Evolutionary conservation across 108 stramenopile species (phyloP), one percentile per base, ranked within the genome.

Genomic region (Nitzschia inconspicua): DNA sequence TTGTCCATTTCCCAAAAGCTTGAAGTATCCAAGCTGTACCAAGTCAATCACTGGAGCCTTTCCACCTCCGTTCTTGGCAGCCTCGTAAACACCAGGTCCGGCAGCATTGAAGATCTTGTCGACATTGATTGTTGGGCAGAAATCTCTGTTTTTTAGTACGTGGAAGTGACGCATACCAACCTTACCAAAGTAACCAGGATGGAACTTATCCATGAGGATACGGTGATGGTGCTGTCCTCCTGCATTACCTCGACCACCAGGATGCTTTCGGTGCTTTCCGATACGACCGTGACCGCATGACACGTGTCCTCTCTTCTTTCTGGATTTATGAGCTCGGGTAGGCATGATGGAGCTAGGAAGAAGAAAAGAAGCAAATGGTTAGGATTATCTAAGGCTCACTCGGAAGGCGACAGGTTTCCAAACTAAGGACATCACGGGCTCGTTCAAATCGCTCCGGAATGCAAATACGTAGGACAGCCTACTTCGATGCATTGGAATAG

Each of bases 161-260:
- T 99, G 99, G 76, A 95, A 98, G 37, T 95, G 96, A 53, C 98
- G 89, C 97, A 99, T 98, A 85, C 98, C 98, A 52, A 99, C 96
- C 91, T 98, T 99, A 71, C 99, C 97, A 77, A 99, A 99, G 85
- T 99, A 98, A 83, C 98, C 98, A 65, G 98, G 98, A 78, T 98
- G 98, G 76, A 85, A 98, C 78, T 98, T 97, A 80, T 99, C 98
- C 66, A 99, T 86, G 35, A 98, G 81, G 68, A 87, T 97, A 27
- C 98, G 92, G 93, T 98, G 97, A 77, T 99, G 98, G 65, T 99
- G 98, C 74, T 98, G 97, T 60, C 98, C 98, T 79, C 98, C 98
- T 36, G 98, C 98, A 77, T 99, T 99, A 96, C 98, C 98, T 46
- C 98, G 97, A 73, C 98, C 98, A 79, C 97, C 96, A 43, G 98